phyloP scores from a whole-genome alignment of 2,329 filamentous ascomycete species.

The Zasmidium angulare region DNA sequence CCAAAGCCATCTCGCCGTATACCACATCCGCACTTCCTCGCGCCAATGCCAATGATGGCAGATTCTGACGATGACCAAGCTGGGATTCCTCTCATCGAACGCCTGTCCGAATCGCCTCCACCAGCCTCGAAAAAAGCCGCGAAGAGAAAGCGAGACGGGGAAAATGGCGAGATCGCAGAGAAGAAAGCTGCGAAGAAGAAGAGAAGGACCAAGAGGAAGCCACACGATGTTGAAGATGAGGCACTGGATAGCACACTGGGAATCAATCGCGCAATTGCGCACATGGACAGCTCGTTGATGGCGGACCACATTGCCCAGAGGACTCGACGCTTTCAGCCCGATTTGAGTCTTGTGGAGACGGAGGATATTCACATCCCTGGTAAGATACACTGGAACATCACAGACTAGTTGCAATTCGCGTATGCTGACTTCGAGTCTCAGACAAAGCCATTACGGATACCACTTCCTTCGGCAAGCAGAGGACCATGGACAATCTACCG shows the following conservation, averaged over 20 bases:
- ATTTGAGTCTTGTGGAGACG: conserved; percentile 80
- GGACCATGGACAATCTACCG: conserved; percentile 72
- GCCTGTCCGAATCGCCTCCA: conserved; percentile 36
- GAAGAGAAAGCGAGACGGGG: conserved; percentile 44
- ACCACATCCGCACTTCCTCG: not conserved
- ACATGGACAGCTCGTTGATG: conserved; percentile 79
- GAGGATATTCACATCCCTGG: conserved; percentile 79
- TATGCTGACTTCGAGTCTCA: conserved; percentile 36
- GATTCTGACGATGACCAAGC: conserved; percentile 43
- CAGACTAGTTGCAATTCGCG: conserved; percentile 13
- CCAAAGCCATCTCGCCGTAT: not conserved
- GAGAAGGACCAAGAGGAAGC: conserved; percentile 61
- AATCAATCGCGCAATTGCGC: conserved; percentile 75
- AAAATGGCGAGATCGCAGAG: conserved; percentile 36
- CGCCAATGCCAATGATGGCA: conserved; percentile 38
- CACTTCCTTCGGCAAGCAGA: conserved; percentile 66
- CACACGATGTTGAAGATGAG: conserved; percentile 64
- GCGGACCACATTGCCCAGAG: conserved; percentile 84
- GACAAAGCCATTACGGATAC: conserved; percentile 77
- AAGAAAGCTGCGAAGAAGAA: conserved; percentile 50
- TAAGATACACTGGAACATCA: not conserved
- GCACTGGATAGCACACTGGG: conserved; percentile 49
- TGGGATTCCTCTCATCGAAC: conserved; percentile 47
- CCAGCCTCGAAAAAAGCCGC: conserved; percentile 27
- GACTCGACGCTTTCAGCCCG: conserved; percentile 72